Evolutionary conservation across 169 alveolate genomes (phyloP), one percentile per base, ranked within the genome.

Genomic region (Plasmodium blacklocki): DNA sequence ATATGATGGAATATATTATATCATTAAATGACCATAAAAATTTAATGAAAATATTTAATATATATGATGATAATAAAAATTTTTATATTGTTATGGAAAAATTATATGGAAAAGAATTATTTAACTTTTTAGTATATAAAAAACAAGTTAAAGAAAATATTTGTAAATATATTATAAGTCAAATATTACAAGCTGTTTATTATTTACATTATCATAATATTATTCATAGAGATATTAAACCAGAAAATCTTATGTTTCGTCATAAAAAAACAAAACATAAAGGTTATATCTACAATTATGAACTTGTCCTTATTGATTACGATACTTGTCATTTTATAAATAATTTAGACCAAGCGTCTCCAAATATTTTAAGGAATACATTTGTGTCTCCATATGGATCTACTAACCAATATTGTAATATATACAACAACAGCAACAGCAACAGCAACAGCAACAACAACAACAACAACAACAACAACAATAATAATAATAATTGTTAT

Each of bases 81-180:
- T 96, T 94, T 74, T 94, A 95, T 54, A 78, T 97, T 39, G 96
- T 96, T 11, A 93, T 95, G 89, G 98, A 97, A 91, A 93, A 95
- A 87, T 88, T 96, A 60, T 93, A 91, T 70, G 98, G 98, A 3
- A 97, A 97, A 6, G 98, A 97, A 68, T 95, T 97, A 6, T 97
- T 96, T 85, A 97, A 93, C 88, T 97, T 95, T 74, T 86, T 97
- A 54, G 93, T 95, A 29, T 93, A 90, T 18, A 97, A 97, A 88
- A 95, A 95, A 68, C 96, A 95, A 18, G 95, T 97, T 3, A 97
- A 97, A 12, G 98, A 97, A 89, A 96, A 94, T 80, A 92, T 95
- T 2, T 97, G 98, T 83, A 96, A 95, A 88, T 94, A 95, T 85
- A 96, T 97, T 12, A 92, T 96, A 70, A 83, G 95, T 80, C 98